Evolutionary conservation across 1,139 yeast genomes (phyloP).

Genomic region (Torulaspora globosa): DNA sequence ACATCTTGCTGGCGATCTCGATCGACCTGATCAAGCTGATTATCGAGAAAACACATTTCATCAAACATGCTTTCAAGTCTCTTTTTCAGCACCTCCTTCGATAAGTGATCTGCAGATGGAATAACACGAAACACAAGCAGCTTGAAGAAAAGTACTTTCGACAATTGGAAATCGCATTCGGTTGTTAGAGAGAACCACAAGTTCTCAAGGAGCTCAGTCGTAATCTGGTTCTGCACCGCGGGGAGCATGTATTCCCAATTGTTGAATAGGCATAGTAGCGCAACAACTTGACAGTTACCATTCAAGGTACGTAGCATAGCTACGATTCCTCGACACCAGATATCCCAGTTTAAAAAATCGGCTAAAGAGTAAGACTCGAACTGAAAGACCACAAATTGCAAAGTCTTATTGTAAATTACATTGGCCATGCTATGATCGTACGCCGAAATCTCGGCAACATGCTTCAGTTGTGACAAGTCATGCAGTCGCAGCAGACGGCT

Average conservation of each 20-base stretch:
- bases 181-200: slow-evolving; percentile 23
- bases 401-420: slow-evolving; percentile 30
- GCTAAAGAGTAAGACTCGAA: slow-evolving; percentile 16
- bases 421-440: slow-evolving; percentile 30
- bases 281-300: slow-evolving; percentile 28
- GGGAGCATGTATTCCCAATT: slow-evolving; percentile 29
- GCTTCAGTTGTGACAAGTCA: slow-evolving; percentile 24
- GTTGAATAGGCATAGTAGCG: slow-evolving; percentile 31
- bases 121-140: slow-evolving; percentile 27
- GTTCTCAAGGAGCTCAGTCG: slow-evolving; percentile 15
- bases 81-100: slow-evolving; percentile 7
- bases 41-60: slow-evolving; percentile 15
- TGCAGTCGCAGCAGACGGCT: slow-evolving; percentile 18
- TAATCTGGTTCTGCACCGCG: slow-evolving; percentile 8
- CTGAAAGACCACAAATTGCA: slow-evolving; percentile 26
- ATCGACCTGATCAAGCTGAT: slow-evolving; percentile 8
- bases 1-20: slow-evolving; percentile 11
- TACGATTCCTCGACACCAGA: slow-evolving; percentile 27
- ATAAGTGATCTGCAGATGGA: slow-evolving; percentile 7
- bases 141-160: slow-evolving; percentile 25
- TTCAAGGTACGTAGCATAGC: slow-evolving; percentile 29
- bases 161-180: slow-evolving; percentile 24
- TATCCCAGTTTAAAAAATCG: slow-evolving; percentile 28
- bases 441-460: slow-evolving; percentile 29
- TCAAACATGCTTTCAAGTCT: slow-evolving; percentile 17